These are phyloP conservation scores for Rhododendron ovatum DNA, from an alignment of 148 eudicot genomes.

Conservation along the genomic window DNA sequence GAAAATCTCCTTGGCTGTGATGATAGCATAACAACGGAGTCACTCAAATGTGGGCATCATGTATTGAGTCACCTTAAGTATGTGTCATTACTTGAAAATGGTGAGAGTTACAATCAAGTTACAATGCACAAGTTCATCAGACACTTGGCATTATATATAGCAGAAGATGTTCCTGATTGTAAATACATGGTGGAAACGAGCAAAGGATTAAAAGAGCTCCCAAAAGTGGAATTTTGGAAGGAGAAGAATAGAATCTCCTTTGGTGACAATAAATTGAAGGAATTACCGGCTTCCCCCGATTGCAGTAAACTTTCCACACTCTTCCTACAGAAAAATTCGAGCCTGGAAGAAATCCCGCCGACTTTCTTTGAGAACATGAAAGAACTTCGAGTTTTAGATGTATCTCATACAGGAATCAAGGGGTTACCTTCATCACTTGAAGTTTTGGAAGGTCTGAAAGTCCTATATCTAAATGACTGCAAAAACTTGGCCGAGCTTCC, in stretches of 20 bases:
- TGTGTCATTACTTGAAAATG: constrained; percentile 15
- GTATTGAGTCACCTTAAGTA: constrained; percentile 2
- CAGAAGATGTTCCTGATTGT: neutral
- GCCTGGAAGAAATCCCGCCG: neutral
- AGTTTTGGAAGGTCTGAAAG: neutral
- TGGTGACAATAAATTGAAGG: constrained; percentile 1
- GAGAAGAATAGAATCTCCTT: constrained; percentile 19
- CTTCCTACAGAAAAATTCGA: neutral
- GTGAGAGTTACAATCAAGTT: neutral
- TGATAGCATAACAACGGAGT: neutral
- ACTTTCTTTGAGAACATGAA: constrained; percentile 10
- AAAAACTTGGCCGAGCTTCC: constrained; percentile 4
- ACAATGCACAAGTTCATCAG: constrained; percentile 15
- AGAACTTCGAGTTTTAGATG: constrained; percentile 14
- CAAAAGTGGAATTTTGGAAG: neutral
- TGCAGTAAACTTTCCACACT: neutral
- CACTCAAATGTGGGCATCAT: neutral
- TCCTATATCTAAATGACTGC: constrained; percentile 10
- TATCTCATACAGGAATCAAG: constrained; percentile 6
- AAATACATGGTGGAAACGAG: constrained; percentile 1
- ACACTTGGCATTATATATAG: neutral
- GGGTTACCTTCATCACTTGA: constrained; percentile 2
- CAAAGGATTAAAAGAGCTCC: neutral
- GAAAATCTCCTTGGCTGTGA: neutral
- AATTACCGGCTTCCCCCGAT: constrained; percentile 7